Base-by-base conservation (phyloP, 257 asterid species). In the Jacaranda mimosifolia region DNA sequence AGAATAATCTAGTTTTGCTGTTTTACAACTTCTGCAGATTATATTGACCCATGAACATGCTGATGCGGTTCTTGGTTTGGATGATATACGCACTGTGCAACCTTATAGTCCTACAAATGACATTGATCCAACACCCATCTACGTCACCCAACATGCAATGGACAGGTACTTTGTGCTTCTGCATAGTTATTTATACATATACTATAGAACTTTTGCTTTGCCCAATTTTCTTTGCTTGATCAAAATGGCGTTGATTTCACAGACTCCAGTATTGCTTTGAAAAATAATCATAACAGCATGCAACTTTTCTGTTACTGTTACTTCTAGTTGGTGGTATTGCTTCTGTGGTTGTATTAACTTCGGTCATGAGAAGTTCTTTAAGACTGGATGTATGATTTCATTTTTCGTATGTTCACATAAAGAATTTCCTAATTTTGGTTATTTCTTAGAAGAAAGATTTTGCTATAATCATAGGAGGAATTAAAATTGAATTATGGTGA, bases 1-100 rank as follows among this genome's bases (percentile, higher is more conserved):
- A 17, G 39, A 72, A 21, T 70, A 9, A 78, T 73, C 60, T 59
- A 49, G 51, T 60, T 26, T 67, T 53, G 49, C 72, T 68, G 55
- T 32, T 77, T 82, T 77, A 26, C 77, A 65, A 68, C 66, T 68
- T 81, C 40, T 75, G 72, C 96, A 93, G 99, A 88, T 96, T 77
- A 81, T 96, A 85, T 86, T 96, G 85, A 91, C 99, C 75, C 99
- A 96, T 84, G 98, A 93, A 83, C 99, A 96, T 84, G 98, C 99
- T 85, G 99, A 93, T 81, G 98, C 99, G 58, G 90, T 90, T 88
- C 98, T 96, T 79, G 99, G 99, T 78, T 88, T 96, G 87, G 99
- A 96, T 76, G 99, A 96, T 73, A 76, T 96, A 82, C 97, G 99
- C 6, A 57, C 81, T 55, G 98, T 96, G 86, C 99, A 96, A 85